Evolutionary conservation across 768 basidiomycete species (phyloP).

Genomic region (Suillus plorans): DNA sequence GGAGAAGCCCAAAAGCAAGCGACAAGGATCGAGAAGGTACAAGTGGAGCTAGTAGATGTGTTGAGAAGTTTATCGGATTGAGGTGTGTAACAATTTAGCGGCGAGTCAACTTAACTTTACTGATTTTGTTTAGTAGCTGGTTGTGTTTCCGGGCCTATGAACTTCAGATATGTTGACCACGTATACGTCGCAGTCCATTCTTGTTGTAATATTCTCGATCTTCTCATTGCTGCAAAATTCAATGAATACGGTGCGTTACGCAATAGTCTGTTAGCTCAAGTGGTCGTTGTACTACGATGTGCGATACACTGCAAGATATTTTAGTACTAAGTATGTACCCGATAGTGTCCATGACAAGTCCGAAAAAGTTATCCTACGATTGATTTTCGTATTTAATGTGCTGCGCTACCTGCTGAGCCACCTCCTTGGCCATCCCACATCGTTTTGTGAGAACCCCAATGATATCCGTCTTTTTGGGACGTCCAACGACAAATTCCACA

Average conservation of each 20-base stretch:
- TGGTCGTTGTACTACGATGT: background rate
- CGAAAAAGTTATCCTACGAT: background rate
- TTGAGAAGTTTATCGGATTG: conserved; percentile 31
- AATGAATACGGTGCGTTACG: background rate
- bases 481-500: too few species aligned
- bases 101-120: background rate
- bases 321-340: background rate
- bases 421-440: too few species aligned
- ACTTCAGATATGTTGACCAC: background rate
- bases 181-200: background rate
- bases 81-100: background rate
- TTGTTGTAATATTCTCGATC: background rate
- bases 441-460: too few species aligned
- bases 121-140: background rate
- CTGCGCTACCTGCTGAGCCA: too few species aligned
- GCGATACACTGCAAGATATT: background rate
- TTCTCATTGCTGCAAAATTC: background rate
- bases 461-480: too few species aligned
- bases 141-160: background rate
- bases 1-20: conserved; percentile 56
- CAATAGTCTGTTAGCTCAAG: background rate
- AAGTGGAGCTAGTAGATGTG: conserved; percentile 55
- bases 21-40: conserved; percentile 52
- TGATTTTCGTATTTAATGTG: background rate
- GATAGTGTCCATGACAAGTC: background rate